Evolutionary conservation across 176 grass and related monocot species (phyloP).

Genomic region (Bonia amplexicaulis): DNA sequence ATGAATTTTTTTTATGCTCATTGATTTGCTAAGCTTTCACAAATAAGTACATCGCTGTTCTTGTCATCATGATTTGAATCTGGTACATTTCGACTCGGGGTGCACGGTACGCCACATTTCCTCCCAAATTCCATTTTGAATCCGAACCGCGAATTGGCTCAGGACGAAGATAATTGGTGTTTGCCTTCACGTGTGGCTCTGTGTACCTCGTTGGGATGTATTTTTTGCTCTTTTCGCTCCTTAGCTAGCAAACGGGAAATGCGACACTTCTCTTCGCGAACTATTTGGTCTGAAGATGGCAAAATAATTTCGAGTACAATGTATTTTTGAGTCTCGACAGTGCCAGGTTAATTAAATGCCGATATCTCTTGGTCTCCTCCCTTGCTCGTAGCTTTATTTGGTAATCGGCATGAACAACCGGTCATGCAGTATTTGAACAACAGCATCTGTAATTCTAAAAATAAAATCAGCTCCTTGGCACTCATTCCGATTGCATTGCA

Average conservation of each 20-base stretch:
- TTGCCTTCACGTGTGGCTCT: background rate
- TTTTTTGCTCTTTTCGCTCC: background rate
- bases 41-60: background rate
- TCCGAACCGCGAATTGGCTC: background rate
- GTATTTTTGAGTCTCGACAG: background rate
- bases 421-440: no score
- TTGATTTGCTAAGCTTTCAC: background rate
- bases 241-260: background rate
- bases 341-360: no score
- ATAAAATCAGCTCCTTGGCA: no score
- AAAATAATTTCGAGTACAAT: background rate
- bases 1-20: background rate
- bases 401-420: no score
- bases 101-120: background rate
- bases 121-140: background rate
- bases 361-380: no score
- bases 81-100: background rate
- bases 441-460: no score
- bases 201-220: background rate
- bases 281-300: background rate
- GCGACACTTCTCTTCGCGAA: background rate
- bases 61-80: background rate
- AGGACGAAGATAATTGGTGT: background rate
- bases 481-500: no score
- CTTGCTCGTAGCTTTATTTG: no score